Conservation (phyloP, 176 grass and related monocot species). For the Hsuehochloa calcarea region DNA sequence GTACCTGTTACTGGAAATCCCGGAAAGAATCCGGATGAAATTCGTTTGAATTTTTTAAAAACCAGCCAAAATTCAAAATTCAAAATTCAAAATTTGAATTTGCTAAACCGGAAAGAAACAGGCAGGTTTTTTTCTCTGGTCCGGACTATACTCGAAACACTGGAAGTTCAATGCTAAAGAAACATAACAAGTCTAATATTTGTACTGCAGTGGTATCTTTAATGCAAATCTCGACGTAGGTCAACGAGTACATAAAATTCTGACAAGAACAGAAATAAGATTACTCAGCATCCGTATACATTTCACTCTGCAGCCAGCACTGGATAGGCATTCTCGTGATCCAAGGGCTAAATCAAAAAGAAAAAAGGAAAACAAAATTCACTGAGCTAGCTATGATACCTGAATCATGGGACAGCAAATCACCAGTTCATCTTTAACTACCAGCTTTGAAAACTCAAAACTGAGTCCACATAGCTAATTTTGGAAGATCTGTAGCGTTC, state of each 20-base stretch:
- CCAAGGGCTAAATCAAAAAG: slow-evolving; percentile 10
- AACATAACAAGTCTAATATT: neutral
- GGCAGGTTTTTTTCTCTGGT: too few relatives aligned
- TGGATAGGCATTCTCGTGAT: slow-evolving; percentile 24
- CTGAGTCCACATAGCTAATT: slow-evolving; percentile 7
- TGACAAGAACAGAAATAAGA: slow-evolving; percentile 23
- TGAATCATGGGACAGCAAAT: slow-evolving; percentile 39
- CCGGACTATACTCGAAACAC: neutral
- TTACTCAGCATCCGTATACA: slow-evolving; percentile 40
- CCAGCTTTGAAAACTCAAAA: slow-evolving; percentile 43
- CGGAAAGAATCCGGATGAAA: too few relatives aligned
- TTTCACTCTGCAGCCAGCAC: slow-evolving; percentile 22
- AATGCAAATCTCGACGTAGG: neutral
- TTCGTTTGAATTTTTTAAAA: too few relatives aligned
- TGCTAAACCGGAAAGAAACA: too few relatives aligned
- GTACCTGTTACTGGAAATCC: too few relatives aligned
- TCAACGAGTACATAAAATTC: neutral
- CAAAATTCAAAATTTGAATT: too few relatives aligned
- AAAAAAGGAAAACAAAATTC: neutral
- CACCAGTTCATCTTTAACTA: slow-evolving; percentile 35
- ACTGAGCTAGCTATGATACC: slow-evolving; percentile 45
- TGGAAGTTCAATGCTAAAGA: neutral
- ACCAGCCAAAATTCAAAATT: too few relatives aligned
- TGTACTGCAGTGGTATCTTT: neutral
- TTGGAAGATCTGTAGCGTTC: neutral